Conservation (phyloP, 495 filamentous ascomycete genomes). For the Neurospora sp. region DNA sequence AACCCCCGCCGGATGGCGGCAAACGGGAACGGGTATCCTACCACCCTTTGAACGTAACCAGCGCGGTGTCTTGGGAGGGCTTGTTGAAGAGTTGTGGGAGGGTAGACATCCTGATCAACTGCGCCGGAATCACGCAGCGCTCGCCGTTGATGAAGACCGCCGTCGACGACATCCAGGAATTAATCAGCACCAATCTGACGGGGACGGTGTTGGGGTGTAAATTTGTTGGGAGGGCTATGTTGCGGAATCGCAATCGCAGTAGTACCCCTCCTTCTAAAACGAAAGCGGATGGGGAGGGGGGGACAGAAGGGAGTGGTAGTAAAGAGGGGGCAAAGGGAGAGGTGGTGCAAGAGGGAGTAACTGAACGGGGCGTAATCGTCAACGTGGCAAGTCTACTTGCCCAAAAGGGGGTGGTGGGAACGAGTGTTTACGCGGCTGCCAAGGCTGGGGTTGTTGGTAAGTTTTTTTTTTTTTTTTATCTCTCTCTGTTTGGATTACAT, state of each 20-base stretch:
- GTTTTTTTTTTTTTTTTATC: background rate
- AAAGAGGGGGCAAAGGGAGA: background rate
- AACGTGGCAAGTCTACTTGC: conserved; percentile 70
- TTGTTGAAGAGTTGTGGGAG: background rate
- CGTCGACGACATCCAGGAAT: conserved; percentile 29
- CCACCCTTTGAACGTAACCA: background rate
- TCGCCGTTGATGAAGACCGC: conserved; percentile 43
- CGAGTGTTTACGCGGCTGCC: conserved; percentile 64
- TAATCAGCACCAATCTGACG: conserved; percentile 59
- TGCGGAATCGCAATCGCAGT: background rate
- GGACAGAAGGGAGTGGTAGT: too few species aligned
- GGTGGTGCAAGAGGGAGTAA: background rate
- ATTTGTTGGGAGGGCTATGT: conserved; percentile 42
- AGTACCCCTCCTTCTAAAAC: too few species aligned
- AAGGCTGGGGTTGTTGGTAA: conserved; percentile 69
- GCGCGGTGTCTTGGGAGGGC: background rate
- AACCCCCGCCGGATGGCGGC: too few species aligned
- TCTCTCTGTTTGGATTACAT: background rate
- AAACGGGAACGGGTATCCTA: background rate
- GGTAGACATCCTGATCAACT: conserved; percentile 66
- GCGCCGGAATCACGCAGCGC: conserved; percentile 57
- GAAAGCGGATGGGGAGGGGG: too few species aligned
- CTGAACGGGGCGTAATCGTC: conserved; percentile 47
- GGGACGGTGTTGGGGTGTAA: conserved; percentile 59
- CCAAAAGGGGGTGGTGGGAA: conserved; percentile 49